A percentile compares a stretch with the other conserved stretches of the same genome.
phyloP scores from a whole-genome alignment of 2,329 filamentous ascomycete species.

The Leptosphaerulina australis region DNA sequence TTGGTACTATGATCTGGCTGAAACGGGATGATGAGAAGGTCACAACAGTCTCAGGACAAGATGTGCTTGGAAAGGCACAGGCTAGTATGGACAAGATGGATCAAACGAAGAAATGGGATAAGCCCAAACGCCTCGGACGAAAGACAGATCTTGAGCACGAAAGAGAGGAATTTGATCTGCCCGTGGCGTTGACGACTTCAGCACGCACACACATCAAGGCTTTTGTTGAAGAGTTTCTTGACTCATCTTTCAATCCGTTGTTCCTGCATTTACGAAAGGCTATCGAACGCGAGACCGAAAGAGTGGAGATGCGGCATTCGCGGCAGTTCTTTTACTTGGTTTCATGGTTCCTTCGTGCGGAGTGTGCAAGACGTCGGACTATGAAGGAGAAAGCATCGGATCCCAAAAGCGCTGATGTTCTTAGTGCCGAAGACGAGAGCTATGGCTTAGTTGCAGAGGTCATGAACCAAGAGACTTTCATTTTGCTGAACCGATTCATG shows the following conservation, averaged over 20 bases:
- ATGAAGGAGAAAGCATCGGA: conserved; percentile 60
- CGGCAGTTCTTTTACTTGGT: conserved; percentile 92
- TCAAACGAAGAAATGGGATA: conserved; percentile 85
- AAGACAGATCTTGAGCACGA: conserved; percentile 50
- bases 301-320: conserved; percentile 76
- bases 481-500: conserved; percentile 83
- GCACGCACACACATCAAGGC: conserved; percentile 77
- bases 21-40: conserved; percentile 84
- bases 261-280: conserved; percentile 86
- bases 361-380: conserved; percentile 70
- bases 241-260: conserved; percentile 89
- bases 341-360: conserved; percentile 89
- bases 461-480: conserved; percentile 92
- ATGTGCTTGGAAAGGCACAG: conserved; percentile 75
- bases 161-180: conserved; percentile 72
- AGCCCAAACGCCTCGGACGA: conserved; percentile 64
- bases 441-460: conserved; percentile 89
- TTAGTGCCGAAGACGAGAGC: conserved; percentile 65
- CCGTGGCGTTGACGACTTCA: conserved; percentile 69
- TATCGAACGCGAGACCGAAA: conserved; percentile 85
- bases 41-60: conserved; percentile 86
- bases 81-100: conserved; percentile 87
- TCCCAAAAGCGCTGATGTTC: conserved; percentile 49
- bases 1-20: conserved; percentile 97
- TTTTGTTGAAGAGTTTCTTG: conserved; percentile 92